Base-by-base conservation (phyloP, 345 rosid species). In the Kandelia obovata region DNA sequence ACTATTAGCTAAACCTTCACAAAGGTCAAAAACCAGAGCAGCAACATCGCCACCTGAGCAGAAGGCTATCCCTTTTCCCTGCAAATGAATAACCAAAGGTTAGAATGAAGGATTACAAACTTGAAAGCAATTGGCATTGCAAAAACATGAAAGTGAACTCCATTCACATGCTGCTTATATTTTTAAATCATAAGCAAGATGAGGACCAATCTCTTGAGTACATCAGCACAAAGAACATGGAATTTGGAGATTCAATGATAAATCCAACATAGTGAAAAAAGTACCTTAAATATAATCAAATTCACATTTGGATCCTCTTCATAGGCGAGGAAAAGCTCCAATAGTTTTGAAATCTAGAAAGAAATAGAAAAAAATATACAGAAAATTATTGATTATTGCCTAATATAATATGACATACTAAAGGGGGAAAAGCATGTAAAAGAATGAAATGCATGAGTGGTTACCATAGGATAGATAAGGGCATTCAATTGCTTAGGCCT, bases 21-120 rank as follows among this genome's bases (percentile, higher is more conserved):
- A 51, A 23, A 87, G 80, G 66, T 80, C 82, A 71, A 51, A 81
- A 71, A 73, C 85, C 49, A 90, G 84, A 59, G 86, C 76, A 35
- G 86, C 79, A 64, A 87, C 92, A 79, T 92, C 98, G 34, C 97
- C 97, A 39, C 96, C 95, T 6, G 90, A 91, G 73, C 84, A 90
- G 62, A 92, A 90, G 20, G 96, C 87, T 81, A 90, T 84, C 65
- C 97, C 96, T 49, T 76, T 83, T 15, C 93, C 93, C 96, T 89
- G 35, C 13, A 72, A 39, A 61, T 51, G 47, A 66, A 69, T 9
- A 69, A 35, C 6, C 13, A 47, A 17, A 25, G 26, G 58, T 53
- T 53, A 53, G 26, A 20, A 2, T 21, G 4, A 37, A 8, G 43
- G 9, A 37, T 32, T 32, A 32, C 35, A 5, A 32, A 32, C 35